Percentiles rank a stretch among this genome's conserved stretches.
phyloP scores from a whole-genome alignment of 495 filamentous ascomycete species.

The Apodospora peruviana region DNA sequence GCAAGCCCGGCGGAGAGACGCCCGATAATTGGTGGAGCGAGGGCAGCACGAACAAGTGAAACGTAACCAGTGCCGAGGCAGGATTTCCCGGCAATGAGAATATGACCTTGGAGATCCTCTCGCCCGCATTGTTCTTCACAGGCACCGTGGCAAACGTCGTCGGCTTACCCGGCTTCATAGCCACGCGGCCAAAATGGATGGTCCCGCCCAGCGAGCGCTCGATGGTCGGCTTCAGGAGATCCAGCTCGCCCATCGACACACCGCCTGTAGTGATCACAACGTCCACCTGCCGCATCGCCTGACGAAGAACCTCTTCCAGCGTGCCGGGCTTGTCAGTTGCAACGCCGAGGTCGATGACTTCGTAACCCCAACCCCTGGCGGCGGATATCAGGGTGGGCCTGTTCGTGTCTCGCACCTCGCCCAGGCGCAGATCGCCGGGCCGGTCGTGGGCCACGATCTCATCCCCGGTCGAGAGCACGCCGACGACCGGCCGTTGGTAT shows the following conservation, averaged over 20 bases:
- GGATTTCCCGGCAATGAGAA: slow-evolving; percentile 96
- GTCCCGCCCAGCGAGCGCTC: slow-evolving; percentile 85
- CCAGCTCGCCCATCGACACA: slow-evolving; percentile 96
- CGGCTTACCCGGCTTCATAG: slow-evolving; percentile 97
- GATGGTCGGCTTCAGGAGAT: slow-evolving; percentile 95
- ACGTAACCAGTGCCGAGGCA: slow-evolving; percentile 84
- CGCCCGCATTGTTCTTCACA: slow-evolving; percentile 50
- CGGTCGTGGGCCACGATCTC: slow-evolving; percentile 79
- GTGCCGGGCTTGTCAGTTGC: slow-evolving; percentile 71
- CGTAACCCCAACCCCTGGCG: slow-evolving; percentile 67
- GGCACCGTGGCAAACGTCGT: slow-evolving; percentile 93
- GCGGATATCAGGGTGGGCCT: slow-evolving; percentile 78
- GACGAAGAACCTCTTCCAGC: slow-evolving; percentile 69
- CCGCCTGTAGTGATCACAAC: slow-evolving; percentile 90
- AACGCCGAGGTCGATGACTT: slow-evolving; percentile 82
- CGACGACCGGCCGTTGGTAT: slow-evolving; percentile 73
- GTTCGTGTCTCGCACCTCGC: slow-evolving; percentile 92
- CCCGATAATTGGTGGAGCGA: slow-evolving; percentile 69
- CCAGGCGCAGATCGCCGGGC: slow-evolving; percentile 56
- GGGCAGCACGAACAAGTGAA: slow-evolving; percentile 90
- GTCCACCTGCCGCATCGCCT: slow-evolving; percentile 67
- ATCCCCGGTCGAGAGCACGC: slow-evolving; percentile 90
- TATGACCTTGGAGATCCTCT: slow-evolving; percentile 61
- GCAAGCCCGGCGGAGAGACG: slow-evolving; percentile 56
- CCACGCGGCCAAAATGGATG: slow-evolving; percentile 93